Evolutionary conservation across 1,284 basidiomycete genomes (phyloP).

Genomic region (Dichomitus squalens): DNA sequence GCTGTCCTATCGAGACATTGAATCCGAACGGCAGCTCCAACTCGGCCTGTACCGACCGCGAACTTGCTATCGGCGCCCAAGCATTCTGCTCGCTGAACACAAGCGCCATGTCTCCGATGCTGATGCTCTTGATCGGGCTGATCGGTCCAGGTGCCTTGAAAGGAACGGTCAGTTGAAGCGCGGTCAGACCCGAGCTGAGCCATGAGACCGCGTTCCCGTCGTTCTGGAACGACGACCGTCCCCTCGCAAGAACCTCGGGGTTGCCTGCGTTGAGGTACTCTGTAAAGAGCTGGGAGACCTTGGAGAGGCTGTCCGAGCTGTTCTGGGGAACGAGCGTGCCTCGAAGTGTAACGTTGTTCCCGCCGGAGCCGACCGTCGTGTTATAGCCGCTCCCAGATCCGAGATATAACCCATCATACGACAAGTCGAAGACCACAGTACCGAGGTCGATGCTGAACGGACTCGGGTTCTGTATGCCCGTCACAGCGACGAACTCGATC

Average conservation of each 20-base stretch:
- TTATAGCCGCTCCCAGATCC: conserved; percentile 58
- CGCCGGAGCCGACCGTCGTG: conserved; percentile 52
- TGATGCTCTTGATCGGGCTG: conserved; percentile 69
- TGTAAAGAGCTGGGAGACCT: conserved; percentile 69
- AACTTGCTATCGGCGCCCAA: conserved; percentile 65
- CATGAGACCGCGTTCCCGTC: conserved; percentile 62
- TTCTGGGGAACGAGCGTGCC: conserved; percentile 65
- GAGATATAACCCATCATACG: conserved; percentile 60
- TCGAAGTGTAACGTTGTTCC: conserved; percentile 62
- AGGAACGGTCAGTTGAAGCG: conserved; percentile 60
- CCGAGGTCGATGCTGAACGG: conserved; percentile 75
- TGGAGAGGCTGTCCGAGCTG: conserved; percentile 47
- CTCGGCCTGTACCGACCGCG: conserved; percentile 59
- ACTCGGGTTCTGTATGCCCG: conserved; percentile 64
- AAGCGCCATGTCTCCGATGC: conserved; percentile 65
- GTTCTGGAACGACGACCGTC: conserved; percentile 56
- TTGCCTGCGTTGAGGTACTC: conserved; percentile 71
- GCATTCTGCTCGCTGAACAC: conserved; percentile 55
- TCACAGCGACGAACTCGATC: conserved; percentile 65
- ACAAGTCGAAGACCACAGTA: conserved; percentile 64
- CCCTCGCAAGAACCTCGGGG: conserved; percentile 62
- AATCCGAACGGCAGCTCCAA: conserved; percentile 77
- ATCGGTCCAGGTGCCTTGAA: conserved; percentile 60
- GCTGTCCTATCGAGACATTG: conserved; percentile 59
- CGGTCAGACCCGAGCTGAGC: conserved; percentile 65